Evolutionary conservation across 495 filamentous ascomycete genomes (phyloP).

Genomic region (Aspergillus mulundensis): DNA sequence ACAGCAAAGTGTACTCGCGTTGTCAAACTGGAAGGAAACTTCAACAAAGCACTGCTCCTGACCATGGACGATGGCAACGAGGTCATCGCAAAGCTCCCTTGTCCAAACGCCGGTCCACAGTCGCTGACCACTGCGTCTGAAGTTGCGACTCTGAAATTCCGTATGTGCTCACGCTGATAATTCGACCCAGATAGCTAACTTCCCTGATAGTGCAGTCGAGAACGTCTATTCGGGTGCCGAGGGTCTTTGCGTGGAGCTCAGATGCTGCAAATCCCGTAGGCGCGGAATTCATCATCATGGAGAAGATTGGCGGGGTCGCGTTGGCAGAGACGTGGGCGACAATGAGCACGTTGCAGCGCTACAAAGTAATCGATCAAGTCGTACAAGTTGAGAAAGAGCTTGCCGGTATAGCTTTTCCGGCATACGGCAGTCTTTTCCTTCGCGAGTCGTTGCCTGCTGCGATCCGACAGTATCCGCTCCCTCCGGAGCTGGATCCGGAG

Average conservation of each 20-base stretch:
- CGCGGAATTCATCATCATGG: constrained; percentile 37
- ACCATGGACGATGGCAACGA: constrained; percentile 35
- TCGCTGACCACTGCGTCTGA: constrained; percentile 35
- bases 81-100: constrained; percentile 34
- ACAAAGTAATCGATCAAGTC: constrained; percentile 17
- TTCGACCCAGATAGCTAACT: no score
- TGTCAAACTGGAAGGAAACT: constrained; percentile 32
- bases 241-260: constrained; percentile 27
- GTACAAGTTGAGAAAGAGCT: constrained; percentile 27
- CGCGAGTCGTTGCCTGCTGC: constrained; percentile 13
- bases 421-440: constrained; percentile 26
- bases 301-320: constrained; percentile 21
- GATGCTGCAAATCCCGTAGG: constrained; percentile 25
- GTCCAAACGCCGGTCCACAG: constrained; percentile 31
- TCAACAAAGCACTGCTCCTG: constrained; percentile 36
- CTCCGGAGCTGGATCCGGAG: no score
- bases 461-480: no score
- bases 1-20: constrained; percentile 22
- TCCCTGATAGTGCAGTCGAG: no score
- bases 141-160: constrained; percentile 38
- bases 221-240: constrained; percentile 20
- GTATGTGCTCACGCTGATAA: constrained; percentile 21
- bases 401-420: constrained; percentile 17
- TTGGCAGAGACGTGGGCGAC: constrained; percentile 20
- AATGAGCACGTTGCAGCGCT: constrained; percentile 17